phyloP scores from a whole-genome alignment of 306 rosid genomes.

The Vigna radiata region DNA sequence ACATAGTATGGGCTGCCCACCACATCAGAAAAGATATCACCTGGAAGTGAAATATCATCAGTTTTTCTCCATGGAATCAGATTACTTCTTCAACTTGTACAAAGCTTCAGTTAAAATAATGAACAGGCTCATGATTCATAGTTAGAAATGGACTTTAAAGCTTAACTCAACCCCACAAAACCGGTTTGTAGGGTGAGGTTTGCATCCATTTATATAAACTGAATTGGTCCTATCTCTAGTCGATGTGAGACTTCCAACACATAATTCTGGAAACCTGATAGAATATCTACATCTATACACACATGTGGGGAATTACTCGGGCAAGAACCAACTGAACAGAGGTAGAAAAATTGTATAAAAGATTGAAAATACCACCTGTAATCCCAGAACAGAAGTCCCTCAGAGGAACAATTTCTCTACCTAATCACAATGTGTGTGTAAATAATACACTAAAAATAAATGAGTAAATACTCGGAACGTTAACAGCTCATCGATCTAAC shows the following conservation, averaged over 20 bases:
- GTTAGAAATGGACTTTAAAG: too few species aligned
- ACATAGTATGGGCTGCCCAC: slow-evolving; percentile 99
- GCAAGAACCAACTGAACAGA: background rate
- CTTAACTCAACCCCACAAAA: too few species aligned
- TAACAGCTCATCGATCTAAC: background rate
- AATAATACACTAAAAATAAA: background rate
- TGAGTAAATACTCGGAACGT: slow-evolving; percentile 4
- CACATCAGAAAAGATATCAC: slow-evolving; percentile 82
- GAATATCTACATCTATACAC: background rate
- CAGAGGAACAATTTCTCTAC: too few species aligned
- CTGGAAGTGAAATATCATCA: slow-evolving; percentile 58
- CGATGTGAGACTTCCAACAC: too few species aligned
- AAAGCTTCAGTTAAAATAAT: slow-evolving; percentile 33
- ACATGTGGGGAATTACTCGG: background rate
- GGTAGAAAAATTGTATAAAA: too few species aligned
- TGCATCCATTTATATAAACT: too few species aligned
- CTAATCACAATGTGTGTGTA: too few species aligned
- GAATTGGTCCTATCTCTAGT: too few species aligned
- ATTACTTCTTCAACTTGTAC: slow-evolving; percentile 35
- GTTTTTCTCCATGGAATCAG: slow-evolving; percentile 31
- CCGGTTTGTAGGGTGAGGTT: too few species aligned
- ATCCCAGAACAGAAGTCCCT: too few species aligned
- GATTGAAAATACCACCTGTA: too few species aligned
- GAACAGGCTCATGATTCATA: slow-evolving; percentile 9
- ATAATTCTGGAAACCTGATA: background rate